phyloP scores from a whole-genome alignment of 148 eudicot species.

The Tetragonia tetragonoides region DNA sequence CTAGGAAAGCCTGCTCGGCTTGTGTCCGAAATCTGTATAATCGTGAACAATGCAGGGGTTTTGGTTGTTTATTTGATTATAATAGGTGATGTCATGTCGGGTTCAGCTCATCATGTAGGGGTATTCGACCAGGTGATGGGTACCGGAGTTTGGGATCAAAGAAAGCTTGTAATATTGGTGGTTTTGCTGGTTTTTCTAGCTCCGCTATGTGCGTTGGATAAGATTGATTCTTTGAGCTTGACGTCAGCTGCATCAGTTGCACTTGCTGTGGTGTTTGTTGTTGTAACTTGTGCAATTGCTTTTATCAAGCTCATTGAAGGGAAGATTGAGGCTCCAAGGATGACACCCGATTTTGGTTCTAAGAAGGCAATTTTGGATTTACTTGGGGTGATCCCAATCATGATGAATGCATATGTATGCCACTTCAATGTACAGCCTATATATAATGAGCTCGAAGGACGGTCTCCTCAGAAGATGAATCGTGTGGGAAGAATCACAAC shows the following conservation, averaged over 20 bases:
- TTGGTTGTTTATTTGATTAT: slow-evolving; percentile 91
- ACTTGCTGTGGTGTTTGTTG: slow-evolving; percentile 80
- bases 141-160: slow-evolving; percentile 82
- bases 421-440: slow-evolving; percentile 96
- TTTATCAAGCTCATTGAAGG: slow-evolving; percentile 76
- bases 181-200: slow-evolving; percentile 68
- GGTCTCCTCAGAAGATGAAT: slow-evolving; percentile 83
- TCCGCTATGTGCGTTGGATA: slow-evolving; percentile 83
- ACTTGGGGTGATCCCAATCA: slow-evolving; percentile 94
- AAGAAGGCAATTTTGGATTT: slow-evolving; percentile 71
- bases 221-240: slow-evolving; percentile 84
- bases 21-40: slow-evolving; percentile 78
- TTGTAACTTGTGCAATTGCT: slow-evolving; percentile 61
- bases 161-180: slow-evolving; percentile 68
- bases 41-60: slow-evolving; percentile 86
- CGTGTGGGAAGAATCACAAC: slow-evolving; percentile 81
- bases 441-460: slow-evolving; percentile 84
- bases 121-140: slow-evolving; percentile 89
- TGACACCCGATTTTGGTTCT: slow-evolving; percentile 88
- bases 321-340: slow-evolving; percentile 62
- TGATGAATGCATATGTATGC: slow-evolving; percentile 92
- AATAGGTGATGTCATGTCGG: slow-evolving; percentile 95
- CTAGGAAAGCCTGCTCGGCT: slow-evolving; percentile 70
- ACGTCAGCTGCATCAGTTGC: slow-evolving; percentile 97
- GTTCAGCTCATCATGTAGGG: slow-evolving; percentile 71